A percentile compares a stretch with the other conserved stretches of the same genome.
Conservation (phyloP, 2,329 filamentous ascomycete species). For the Tetracladium maxilliforme region DNA sequence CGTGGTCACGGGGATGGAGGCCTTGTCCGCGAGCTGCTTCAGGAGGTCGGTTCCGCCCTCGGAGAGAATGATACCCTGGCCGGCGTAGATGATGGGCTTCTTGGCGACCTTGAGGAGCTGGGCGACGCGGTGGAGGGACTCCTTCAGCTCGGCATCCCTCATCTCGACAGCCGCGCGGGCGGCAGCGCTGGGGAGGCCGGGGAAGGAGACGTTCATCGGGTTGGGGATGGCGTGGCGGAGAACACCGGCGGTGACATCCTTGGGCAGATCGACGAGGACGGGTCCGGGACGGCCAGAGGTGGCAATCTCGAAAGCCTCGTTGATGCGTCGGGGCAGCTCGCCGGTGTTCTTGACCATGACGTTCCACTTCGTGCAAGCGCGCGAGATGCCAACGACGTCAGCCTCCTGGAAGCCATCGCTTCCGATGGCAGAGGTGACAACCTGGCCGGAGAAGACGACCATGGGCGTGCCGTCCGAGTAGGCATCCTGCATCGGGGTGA, state of each 20-base stretch:
- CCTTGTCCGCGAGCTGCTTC: conserved; percentile 79
- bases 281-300: conserved; percentile 88
- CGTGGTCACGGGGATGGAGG: conserved; percentile 85
- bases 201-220: conserved; percentile 34
- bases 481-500: conserved; percentile 94
- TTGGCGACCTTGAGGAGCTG: conserved; percentile 75
- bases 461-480: conserved; percentile 90
- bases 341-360: conserved; percentile 95
- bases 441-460: conserved; percentile 92
- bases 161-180: conserved; percentile 66
- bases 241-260: conserved; percentile 84
- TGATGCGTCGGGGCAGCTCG: conserved; percentile 84
- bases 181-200: conserved; percentile 76
- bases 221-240: conserved; percentile 75
- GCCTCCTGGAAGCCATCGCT: conserved; percentile 96
- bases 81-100: conserved; percentile 91
- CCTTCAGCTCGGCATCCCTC: conserved; percentile 55
- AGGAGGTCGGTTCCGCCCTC: conserved; percentile 68
- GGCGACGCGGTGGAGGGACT: conserved; percentile 63
- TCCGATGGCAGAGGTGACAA: conserved; percentile 77
- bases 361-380: conserved; percentile 97
- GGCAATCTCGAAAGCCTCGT: conserved; percentile 96
- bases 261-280: conserved; percentile 88
- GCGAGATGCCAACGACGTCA: conserved; percentile 84
- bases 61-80: conserved; percentile 72